A percentile compares a stretch with the other conserved stretches of the same genome.
Evolutionary conservation across 2,329 filamentous ascomycete species (phyloP).

Genomic region (Periglandula ipomoeae): DNA sequence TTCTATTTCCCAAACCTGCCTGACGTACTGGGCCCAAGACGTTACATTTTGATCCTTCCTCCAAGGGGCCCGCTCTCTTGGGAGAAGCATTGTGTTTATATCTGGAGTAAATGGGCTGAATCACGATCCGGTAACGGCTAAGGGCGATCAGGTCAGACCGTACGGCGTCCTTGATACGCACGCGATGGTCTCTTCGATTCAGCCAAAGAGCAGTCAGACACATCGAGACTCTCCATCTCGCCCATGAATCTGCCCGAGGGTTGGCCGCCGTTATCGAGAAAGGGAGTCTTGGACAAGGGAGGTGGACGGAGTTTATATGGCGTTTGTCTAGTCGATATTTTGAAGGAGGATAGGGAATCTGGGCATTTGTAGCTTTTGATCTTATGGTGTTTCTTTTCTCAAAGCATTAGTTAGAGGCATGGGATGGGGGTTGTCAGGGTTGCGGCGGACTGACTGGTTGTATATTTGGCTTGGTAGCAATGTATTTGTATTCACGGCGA

Average conservation of each 20-base stretch:
- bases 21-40: not conserved
- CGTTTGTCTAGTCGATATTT: not conserved
- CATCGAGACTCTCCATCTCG: not conserved
- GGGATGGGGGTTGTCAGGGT: not conserved
- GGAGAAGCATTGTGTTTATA: not conserved
- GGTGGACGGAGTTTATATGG: constrained; percentile 2
- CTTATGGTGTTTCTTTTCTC: not conserved
- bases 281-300: not conserved
- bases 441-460: not conserved
- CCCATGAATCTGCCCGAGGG: not conserved
- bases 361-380: not conserved
- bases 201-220: too few relatives aligned
- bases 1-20: not conserved
- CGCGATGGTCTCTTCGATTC: too few relatives aligned
- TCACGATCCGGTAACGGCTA: not conserved
- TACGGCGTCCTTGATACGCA: too few relatives aligned
- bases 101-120: not conserved
- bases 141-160: not conserved
- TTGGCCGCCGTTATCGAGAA: not conserved
- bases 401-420: not conserved
- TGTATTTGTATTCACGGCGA: constrained; percentile 3
- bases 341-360: not conserved
- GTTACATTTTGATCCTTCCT: not conserved
- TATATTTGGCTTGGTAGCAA: constrained; percentile 1
- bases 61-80: not conserved